These are phyloP conservation scores for Kwoniella dendrophila DNA, from an alignment of 768 basidiomycete species.

Conservation along the genomic window DNA sequence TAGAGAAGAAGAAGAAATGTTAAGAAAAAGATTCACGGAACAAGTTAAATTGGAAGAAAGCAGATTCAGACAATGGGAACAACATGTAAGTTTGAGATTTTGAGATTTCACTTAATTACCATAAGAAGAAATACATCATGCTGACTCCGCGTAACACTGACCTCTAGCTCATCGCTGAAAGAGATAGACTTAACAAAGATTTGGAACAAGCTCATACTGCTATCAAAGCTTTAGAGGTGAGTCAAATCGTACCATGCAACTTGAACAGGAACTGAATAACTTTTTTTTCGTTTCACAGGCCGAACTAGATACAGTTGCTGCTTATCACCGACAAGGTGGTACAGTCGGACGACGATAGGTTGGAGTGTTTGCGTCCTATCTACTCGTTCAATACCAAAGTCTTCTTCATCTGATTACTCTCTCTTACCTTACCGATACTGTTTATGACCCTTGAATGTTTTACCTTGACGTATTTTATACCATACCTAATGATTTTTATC, in stretches of 20 bases:
- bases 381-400: not conserved
- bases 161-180: slow-evolving; percentile 87
- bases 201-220: slow-evolving; percentile 72
- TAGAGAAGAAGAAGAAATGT: slow-evolving; percentile 97
- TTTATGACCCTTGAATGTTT: slow-evolving; percentile 4
- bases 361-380: not conserved
- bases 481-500: slow-evolving; percentile 10
- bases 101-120: not conserved
- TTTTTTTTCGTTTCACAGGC: slow-evolving; percentile 27
- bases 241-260: slow-evolving; percentile 11
- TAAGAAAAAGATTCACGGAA: slow-evolving; percentile 97
- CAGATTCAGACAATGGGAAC: slow-evolving; percentile 98
- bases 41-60: slow-evolving; percentile 99
- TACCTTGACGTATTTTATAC: slow-evolving; percentile 8
- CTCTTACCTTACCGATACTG: not conserved
- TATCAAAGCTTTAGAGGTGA: slow-evolving; percentile 55
- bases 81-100: slow-evolving; percentile 69
- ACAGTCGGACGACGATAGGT: slow-evolving; percentile 46
- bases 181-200: slow-evolving; percentile 98
- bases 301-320: slow-evolving; percentile 52
- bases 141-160: not conserved
- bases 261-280: not conserved
- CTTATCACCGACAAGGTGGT: slow-evolving; percentile 52
- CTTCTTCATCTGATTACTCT: not conserved
- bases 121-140: not conserved